These are phyloP conservation scores for Solanum ahanhuiri DNA, from an alignment of 257 asterid species.

Conservation along the genomic window DNA sequence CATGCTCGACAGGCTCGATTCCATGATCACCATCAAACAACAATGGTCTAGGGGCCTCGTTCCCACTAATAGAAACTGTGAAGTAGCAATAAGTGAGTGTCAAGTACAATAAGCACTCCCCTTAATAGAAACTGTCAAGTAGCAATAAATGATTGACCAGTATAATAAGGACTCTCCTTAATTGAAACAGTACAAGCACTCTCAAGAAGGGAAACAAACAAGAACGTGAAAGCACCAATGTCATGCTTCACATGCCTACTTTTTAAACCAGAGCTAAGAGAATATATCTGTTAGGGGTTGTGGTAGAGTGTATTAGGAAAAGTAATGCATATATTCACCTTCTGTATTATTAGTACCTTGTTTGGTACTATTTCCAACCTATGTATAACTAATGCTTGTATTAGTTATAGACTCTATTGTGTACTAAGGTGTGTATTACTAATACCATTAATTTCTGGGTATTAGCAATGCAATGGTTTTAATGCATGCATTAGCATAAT, in stretches of 20 bases:
- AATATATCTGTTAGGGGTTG: not conserved
- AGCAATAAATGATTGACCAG: not conserved
- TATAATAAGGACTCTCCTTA: not conserved
- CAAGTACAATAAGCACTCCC: not conserved
- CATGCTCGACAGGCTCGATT: constrained; percentile 9
- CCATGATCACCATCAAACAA: constrained; percentile 19
- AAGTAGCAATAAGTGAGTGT: not conserved
- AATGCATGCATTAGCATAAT: too few relatives aligned
- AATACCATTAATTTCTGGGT: too few relatives aligned
- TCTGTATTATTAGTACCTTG: too few relatives aligned
- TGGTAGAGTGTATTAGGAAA: too few relatives aligned
- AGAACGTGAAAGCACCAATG: not conserved
- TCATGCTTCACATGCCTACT: not conserved
- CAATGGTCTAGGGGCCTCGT: constrained; percentile 9
- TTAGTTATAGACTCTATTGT: too few relatives aligned
- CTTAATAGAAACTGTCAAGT: not conserved
- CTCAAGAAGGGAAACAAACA: not conserved
- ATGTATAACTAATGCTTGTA: too few relatives aligned
- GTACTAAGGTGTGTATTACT: too few relatives aligned
- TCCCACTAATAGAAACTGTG: constrained; percentile 38
- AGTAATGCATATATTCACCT: too few relatives aligned
- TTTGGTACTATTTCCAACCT: too few relatives aligned
- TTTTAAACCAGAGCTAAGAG: not conserved
- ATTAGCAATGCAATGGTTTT: too few relatives aligned
- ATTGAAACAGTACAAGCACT: not conserved